These are phyloP conservation scores for Claviceps humidiphila DNA, from an alignment of 2,329 filamentous ascomycete species.

Conservation along the genomic window DNA sequence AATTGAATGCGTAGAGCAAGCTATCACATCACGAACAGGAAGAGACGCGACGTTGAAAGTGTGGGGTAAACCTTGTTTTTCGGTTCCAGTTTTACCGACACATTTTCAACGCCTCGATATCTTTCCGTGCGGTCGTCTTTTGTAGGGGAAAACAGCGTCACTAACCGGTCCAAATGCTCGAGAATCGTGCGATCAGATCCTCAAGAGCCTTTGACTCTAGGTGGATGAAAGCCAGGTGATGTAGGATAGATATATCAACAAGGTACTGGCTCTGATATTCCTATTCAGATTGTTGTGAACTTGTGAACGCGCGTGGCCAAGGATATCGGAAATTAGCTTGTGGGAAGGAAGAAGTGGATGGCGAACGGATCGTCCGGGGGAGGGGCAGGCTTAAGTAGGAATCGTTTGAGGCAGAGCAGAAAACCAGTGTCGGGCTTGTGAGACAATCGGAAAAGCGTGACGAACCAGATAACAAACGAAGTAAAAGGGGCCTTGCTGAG, in stretches of 20 bases:
- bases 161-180: too few relatives aligned
- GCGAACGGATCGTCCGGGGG: not conserved
- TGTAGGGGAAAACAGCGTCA: too few relatives aligned
- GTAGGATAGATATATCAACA: not conserved
- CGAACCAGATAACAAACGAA: conserved; percentile 3
- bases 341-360: not conserved
- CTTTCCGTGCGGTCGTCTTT: too few relatives aligned
- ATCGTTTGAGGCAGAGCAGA: conserved; percentile 2
- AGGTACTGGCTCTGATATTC: not conserved
- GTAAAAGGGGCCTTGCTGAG: conserved; percentile 1
- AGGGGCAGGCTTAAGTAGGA: conserved; percentile 4
- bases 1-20: not conserved
- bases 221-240: not conserved
- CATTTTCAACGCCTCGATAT: too few relatives aligned
- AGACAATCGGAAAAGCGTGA: conserved; percentile 5
- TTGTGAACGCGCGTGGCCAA: not conserved
- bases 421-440: not conserved
- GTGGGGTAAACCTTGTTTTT: not conserved
- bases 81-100: too few relatives aligned
- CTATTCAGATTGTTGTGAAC: not conserved
- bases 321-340: not conserved
- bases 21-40: not conserved
- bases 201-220: not conserved
- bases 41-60: not conserved
- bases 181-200: not conserved